Percentiles rank a stretch among this genome's conserved stretches.
Conservation (phyloP, 1,284 basidiomycete species). For the Xerocomus minutiporus region DNA sequence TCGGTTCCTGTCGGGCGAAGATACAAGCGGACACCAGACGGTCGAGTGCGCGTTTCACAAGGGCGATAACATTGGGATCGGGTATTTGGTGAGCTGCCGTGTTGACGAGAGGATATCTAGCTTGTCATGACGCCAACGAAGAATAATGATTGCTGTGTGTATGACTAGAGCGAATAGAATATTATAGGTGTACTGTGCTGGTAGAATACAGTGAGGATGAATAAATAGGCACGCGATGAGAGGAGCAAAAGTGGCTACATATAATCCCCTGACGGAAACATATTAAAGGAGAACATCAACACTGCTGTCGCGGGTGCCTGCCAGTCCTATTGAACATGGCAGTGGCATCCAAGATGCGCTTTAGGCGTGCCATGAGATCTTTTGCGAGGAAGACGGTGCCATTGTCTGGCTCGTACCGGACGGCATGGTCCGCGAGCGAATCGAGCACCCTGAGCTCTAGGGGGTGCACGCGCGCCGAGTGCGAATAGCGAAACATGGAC, state of each 20-base stretch:
- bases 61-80: not conserved
- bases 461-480: slow-evolving; percentile 43
- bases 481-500: slow-evolving; percentile 52
- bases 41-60: slow-evolving; percentile 7
- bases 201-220: slow-evolving; percentile 15
- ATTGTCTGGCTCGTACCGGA: slow-evolving; percentile 57
- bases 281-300: slow-evolving; percentile 4
- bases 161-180: not conserved
- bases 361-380: slow-evolving; percentile 50
- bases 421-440: slow-evolving; percentile 44
- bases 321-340: slow-evolving; percentile 12
- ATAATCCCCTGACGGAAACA: not conserved
- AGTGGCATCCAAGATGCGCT: slow-evolving; percentile 37
- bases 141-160: not conserved
- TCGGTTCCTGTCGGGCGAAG: slow-evolving; percentile 13
- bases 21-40: not conserved
- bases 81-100: slow-evolving; percentile 8
- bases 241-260: not conserved
- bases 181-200: slow-evolving; percentile 2
- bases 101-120: not conserved
- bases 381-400: slow-evolving; percentile 60
- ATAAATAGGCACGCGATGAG: not conserved
- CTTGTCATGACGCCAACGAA: not conserved
- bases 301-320: slow-evolving; percentile 11
- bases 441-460: slow-evolving; percentile 54